Evolutionary conservation across 805 yeast species (phyloP).

Genomic region (Trichomonascus vanleenenianus): DNA sequence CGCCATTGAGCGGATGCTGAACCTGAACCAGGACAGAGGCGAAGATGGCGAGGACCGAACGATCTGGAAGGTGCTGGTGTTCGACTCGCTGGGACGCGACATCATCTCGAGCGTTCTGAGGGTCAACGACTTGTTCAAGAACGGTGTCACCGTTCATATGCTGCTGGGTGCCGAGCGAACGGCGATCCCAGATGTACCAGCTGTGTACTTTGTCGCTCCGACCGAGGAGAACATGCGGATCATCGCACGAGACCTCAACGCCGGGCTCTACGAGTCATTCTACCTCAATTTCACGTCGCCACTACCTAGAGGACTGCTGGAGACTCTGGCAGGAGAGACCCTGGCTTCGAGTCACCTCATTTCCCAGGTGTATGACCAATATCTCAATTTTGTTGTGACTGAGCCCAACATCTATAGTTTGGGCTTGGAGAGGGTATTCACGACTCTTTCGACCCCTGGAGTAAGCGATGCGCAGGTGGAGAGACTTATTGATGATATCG

Average conservation of each 20-base stretch:
- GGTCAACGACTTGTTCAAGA: conserved; percentile 80
- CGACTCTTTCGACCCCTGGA: conserved; percentile 58
- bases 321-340: conserved; percentile 81
- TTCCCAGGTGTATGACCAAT: conserved; percentile 90
- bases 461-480: conserved; percentile 73
- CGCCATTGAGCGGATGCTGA: conserved; percentile 74
- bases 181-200: conserved; percentile 92
- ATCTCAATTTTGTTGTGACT: conserved; percentile 82
- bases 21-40: conserved; percentile 57
- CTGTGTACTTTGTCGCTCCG: conserved; percentile 84
- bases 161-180: conserved; percentile 63
- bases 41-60: conserved; percentile 11
- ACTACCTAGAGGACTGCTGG: conserved; percentile 69
- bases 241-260: conserved; percentile 65
- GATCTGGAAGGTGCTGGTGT: conserved; percentile 80
- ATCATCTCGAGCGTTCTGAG: conserved; percentile 86
- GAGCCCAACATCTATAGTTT: conserved; percentile 86
- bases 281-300: conserved; percentile 84
- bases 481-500: conserved; percentile 55
- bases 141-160: conserved; percentile 89
- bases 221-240: conserved; percentile 62
- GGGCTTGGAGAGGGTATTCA: conserved; percentile 59
- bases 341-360: conserved; percentile 58
- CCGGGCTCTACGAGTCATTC: conserved; percentile 68
- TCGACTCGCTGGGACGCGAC: conserved; percentile 75